Percentiles rank a stretch among this genome's conserved stretches.
Conservation (phyloP, 805 yeast genomes). For the Metschnikowia baotianmanensis region DNA sequence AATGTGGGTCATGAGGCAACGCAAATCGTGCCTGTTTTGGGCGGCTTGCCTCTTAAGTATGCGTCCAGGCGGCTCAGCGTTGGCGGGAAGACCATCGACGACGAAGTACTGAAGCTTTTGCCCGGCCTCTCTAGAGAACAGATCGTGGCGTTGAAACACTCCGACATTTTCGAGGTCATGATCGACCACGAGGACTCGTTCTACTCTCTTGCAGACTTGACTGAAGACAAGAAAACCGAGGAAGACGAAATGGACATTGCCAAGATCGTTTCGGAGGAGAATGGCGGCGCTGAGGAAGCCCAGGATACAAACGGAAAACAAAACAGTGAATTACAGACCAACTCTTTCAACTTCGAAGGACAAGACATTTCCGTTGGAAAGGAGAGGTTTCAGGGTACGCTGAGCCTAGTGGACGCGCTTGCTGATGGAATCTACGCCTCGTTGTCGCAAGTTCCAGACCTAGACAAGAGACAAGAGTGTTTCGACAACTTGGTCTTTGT, state of each 20-base stretch:
- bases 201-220: slow-evolving; percentile 54
- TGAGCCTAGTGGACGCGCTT: slow-evolving; percentile 53
- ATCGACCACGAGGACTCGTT: slow-evolving; percentile 65
- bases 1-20: slow-evolving; percentile 77
- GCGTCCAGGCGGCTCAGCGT: slow-evolving; percentile 46
- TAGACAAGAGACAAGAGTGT: slow-evolving; percentile 71
- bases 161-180: slow-evolving; percentile 76
- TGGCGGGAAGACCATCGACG: slow-evolving; percentile 73
- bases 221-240: slow-evolving; percentile 26
- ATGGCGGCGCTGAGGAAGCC: slow-evolving; percentile 32
- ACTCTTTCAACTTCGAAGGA: slow-evolving; percentile 60
- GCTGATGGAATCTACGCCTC: slow-evolving; percentile 53
- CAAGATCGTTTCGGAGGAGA: slow-evolving; percentile 76
- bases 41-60: slow-evolving; percentile 59
- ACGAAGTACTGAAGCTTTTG: slow-evolving; percentile 47
- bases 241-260: slow-evolving; percentile 87
- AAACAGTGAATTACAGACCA: slow-evolving; percentile 72
- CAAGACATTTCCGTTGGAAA: slow-evolving; percentile 70
- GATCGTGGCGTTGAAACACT: slow-evolving; percentile 70
- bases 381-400: slow-evolving; percentile 83
- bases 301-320: slow-evolving; percentile 41
- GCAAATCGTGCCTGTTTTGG: slow-evolving; percentile 78
- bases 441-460: slow-evolving; percentile 58
- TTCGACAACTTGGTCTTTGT: slow-evolving; percentile 79
- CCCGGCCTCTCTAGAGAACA: slow-evolving; percentile 58